Percentiles rank a stretch among this genome's conserved stretches.
These are phyloP conservation scores for Apiotrichum brassicae DNA, from an alignment of 1,284 basidiomycete species.

Conservation along the genomic window DNA sequence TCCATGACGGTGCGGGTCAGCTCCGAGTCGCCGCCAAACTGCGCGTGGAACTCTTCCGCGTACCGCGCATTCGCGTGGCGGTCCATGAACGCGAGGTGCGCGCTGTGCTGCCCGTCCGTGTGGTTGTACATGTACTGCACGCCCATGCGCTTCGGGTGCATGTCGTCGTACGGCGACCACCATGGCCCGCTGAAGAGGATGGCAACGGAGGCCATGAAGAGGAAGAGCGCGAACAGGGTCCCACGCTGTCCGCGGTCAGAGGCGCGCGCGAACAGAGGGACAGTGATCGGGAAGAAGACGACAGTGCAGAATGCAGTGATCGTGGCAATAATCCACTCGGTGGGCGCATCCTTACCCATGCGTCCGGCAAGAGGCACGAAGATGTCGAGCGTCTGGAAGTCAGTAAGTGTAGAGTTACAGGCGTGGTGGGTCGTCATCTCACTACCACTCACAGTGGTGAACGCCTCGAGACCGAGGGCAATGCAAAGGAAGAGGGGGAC, in stretches of 20 bases:
- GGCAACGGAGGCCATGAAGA: conserved; percentile 50
- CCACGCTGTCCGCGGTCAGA: conserved; percentile 50
- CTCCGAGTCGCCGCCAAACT: conserved; percentile 42
- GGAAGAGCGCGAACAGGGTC: conserved; percentile 51
- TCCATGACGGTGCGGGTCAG: conserved; percentile 32
- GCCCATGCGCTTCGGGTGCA: conserved; percentile 84
- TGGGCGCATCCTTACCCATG: conserved; percentile 65
- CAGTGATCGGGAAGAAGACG: conserved; percentile 56
- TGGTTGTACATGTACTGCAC: conserved; percentile 82
- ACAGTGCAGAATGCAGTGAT: conserved; percentile 58
- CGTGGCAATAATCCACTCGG: conserved; percentile 82
- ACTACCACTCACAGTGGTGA: conserved; percentile 54
- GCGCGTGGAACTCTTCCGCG: conserved; percentile 60
- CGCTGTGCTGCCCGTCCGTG: conserved; percentile 62
- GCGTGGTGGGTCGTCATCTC: too few species aligned
- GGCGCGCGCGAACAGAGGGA: conserved; percentile 67
- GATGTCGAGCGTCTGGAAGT: conserved; percentile 57
- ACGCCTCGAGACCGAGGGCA: conserved; percentile 62
- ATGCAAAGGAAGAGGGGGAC: conserved; percentile 60
- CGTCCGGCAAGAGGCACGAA: conserved; percentile 80
- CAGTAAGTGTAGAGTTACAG: not conserved
- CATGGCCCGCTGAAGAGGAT: conserved; percentile 58
- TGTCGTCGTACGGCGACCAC: conserved; percentile 66
- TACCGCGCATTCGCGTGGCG: conserved; percentile 46
- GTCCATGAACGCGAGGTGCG: conserved; percentile 81